Base-by-base conservation (phyloP, 306 rosid genomes). In the Begonia fuchsioides region DNA sequence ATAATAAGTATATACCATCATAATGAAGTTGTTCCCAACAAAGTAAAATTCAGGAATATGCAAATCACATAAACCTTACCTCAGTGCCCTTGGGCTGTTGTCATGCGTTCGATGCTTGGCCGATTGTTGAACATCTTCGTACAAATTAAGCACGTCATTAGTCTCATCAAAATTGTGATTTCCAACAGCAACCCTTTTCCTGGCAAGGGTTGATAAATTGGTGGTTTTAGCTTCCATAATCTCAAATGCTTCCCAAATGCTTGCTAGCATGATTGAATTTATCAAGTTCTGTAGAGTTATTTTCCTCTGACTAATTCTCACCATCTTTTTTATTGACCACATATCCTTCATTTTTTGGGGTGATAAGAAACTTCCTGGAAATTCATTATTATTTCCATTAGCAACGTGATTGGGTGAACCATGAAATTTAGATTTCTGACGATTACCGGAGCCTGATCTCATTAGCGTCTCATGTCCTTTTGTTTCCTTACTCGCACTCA, bases 51-150 rank as follows among this genome's bases (percentile, higher is more conserved):
- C 26, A 19, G 26, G 26, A 19, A 19, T 19, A 19, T 19, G 4
- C 26, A 44, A 40, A 26, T 43, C 62, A 68, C 49, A 78, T 16
- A 15, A 52, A 60, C 56, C 76, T 59, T 51, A 90, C 98, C 95
- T 85, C 59, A 74, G 61, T 57, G 54, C 57, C 53, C 44, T 58
- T 59, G 56, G 73, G 39, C 62, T 74, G 63, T 50, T 58, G 63
- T 51, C 70, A 62, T 63, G 58, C 62, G 60, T 49, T 12, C 65
- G 50, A 53, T 59, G 78, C 49, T 51, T 15, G 60, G 59, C 76
- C 51, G 17, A 57, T 59, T 64, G 82, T 72, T 48, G 53, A 41
- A 43, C 62, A 60, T 56, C 60, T 44, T 56, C 62, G 50, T 50
- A 45, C 17, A 78, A 55, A 48, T 51, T 61, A 52, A 43, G 46